Evolutionary conservation across 805 yeast genomes (phyloP).

Genomic region (Kazachstania kunashirensis): DNA sequence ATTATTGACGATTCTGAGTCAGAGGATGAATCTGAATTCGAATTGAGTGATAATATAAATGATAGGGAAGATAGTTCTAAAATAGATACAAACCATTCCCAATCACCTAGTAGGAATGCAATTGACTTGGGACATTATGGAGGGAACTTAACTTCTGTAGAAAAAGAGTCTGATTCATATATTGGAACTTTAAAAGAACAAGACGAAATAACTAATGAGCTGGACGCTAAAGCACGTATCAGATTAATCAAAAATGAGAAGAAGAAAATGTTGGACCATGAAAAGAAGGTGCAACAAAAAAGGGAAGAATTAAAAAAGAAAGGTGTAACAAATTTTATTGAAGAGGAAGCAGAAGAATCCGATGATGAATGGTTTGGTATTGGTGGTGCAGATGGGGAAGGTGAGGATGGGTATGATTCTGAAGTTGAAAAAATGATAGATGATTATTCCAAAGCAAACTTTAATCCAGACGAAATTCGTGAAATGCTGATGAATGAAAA

Average conservation of each 20-base stretch:
- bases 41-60: constrained; percentile 6
- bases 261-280: constrained; percentile 14
- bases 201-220: constrained; percentile 5
- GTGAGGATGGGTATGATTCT: constrained; percentile 46
- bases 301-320: constrained; percentile 45
- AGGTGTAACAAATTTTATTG: constrained; percentile 54
- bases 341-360: constrained; percentile 80
- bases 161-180: constrained; percentile 1
- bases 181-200: not conserved
- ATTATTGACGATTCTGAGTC: constrained; percentile 3
- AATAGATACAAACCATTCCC: not conserved
- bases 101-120: constrained; percentile 8
- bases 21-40: not conserved
- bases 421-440: constrained; percentile 75
- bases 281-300: constrained; percentile 22
- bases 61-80: not conserved
- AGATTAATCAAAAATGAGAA: constrained; percentile 14
- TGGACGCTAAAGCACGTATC: constrained; percentile 5
- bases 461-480: constrained; percentile 50
- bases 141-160: constrained; percentile 10
- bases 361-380: constrained; percentile 83
- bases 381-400: constrained; percentile 60
- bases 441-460: constrained; percentile 48
- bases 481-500: constrained; percentile 50
- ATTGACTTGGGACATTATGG: constrained; percentile 27